Evolutionary conservation across 1,284 basidiomycete species (phyloP), one percentile per base, ranked within the genome.

Genomic region (Cystobasidium pallidum): DNA sequence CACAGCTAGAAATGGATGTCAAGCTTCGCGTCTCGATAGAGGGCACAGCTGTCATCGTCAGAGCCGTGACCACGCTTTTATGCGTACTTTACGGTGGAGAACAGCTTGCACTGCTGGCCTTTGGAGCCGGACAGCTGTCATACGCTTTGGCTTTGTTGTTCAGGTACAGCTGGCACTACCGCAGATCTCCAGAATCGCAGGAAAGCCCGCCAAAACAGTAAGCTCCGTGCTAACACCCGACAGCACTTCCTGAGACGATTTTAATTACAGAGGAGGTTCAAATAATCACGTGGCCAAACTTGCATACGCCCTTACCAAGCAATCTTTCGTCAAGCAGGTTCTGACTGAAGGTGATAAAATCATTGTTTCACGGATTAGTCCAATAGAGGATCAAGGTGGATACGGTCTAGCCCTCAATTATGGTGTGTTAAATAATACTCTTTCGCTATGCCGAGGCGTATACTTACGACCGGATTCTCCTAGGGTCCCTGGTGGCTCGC

Each of bases 271-370:
- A 24, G 15, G 19, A 19, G n/a, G 34, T 30, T 45, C 41, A 26
- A 52, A 34, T 51, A 59, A 26, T 3, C n/a, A 45, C 49, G 30
- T 85, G 26, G 80, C 90, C 21, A 82, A 82, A 36, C 84, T 94
- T 1, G 88, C 90, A 0, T 80, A 86, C 66, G 91, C 89, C 0
- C 91, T 98, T 86, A 91, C 90, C 3, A 85, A 83, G 6, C 94
- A 97, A 80, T 91, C 90, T 1, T 77, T 96, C 2, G 84, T 98
- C 77, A 99, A 99, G 80, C 94, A 99, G 79, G 85, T 95, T 75
- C 83, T 99, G 34, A 98, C 94, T 0, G 96, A 99, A 80, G 93
- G 91, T 11, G 96, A 99, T 81, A 93, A 96, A 77, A 83, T 99
- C 58, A 86, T 94, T 1, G 85, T 97, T 28, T 91, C 91, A 0